Evolutionary conservation across 2,329 filamentous ascomycete species (phyloP).

Genomic region (Talaromyces sp.): DNA sequence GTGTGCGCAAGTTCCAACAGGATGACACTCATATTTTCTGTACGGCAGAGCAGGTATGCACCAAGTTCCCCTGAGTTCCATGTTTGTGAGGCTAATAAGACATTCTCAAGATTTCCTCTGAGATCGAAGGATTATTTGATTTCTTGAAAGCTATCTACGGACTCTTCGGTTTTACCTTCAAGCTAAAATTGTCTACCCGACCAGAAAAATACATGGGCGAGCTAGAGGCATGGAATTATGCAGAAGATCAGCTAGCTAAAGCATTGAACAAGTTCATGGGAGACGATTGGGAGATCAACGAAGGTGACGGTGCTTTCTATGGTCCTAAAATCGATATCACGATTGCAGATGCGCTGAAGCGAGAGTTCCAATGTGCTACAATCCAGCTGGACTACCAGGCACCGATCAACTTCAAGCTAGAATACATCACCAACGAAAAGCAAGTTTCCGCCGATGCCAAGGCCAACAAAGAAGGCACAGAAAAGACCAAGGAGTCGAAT

Average conservation of each 20-base stretch:
- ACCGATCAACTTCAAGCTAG: slow-evolving; percentile 79
- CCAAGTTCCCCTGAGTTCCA: neutral
- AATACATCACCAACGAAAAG: slow-evolving; percentile 74
- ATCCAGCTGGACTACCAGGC: slow-evolving; percentile 93
- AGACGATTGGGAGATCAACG: slow-evolving; percentile 82
- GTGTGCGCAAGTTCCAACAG: slow-evolving; percentile 91
- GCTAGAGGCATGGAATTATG: slow-evolving; percentile 81
- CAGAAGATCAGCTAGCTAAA: slow-evolving; percentile 75
- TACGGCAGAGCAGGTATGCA: slow-evolving; percentile 66
- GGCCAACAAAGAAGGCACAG: slow-evolving; percentile 27
- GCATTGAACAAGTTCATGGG: slow-evolving; percentile 77
- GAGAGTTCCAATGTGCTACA: slow-evolving; percentile 86
- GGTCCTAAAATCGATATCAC: slow-evolving; percentile 98
- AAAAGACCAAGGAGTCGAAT: slow-evolving; percentile 36
- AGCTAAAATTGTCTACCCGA: slow-evolving; percentile 88
- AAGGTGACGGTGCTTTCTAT: slow-evolving; percentile 96
- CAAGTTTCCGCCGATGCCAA: slow-evolving; percentile 14
- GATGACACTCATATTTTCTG: slow-evolving; percentile 98
- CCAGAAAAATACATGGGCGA: slow-evolving; percentile 87
- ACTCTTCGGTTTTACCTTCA: slow-evolving; percentile 84
- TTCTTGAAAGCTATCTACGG: slow-evolving; percentile 80
- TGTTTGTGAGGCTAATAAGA: slow-evolving; percentile 10
- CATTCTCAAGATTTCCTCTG: slow-evolving; percentile 56
- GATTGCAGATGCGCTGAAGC: slow-evolving; percentile 79
- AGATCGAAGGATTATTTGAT: slow-evolving; percentile 82